Conservation (phyloP, 169 alveolate genomes). For the Plasmodium ovale region DNA sequence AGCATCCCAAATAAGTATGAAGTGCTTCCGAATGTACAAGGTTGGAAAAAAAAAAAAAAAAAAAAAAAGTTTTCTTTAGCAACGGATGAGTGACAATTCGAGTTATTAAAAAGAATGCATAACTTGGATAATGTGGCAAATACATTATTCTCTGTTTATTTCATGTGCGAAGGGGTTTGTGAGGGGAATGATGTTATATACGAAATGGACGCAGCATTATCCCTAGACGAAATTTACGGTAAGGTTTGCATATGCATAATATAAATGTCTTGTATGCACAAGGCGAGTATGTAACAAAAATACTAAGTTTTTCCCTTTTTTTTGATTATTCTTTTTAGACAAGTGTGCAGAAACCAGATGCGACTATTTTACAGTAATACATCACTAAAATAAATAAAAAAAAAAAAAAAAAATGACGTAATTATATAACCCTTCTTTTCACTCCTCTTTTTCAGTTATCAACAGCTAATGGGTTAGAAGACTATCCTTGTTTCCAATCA, state of each 20-base stretch:
- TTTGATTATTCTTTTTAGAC: slow-evolving; percentile 30
- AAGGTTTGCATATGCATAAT: neutral
- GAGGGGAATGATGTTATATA: slow-evolving; percentile 50
- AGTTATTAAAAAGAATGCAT: neutral
- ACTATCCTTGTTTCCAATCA: neutral
- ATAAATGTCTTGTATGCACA: neutral
- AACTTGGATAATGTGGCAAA: neutral
- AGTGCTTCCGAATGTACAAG: slow-evolving; percentile 73
- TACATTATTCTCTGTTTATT: slow-evolving; percentile 9
- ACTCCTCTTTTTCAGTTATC: slow-evolving; percentile 40
- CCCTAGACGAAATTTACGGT: slow-evolving; percentile 66
- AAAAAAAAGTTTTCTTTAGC: neutral
- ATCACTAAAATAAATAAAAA: no score
- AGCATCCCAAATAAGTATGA: slow-evolving; percentile 51
- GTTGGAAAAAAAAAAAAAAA: slow-evolving; percentile 26
- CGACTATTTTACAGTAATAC: slow-evolving; percentile 72
- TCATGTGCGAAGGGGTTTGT: slow-evolving; percentile 62
- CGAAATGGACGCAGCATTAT: slow-evolving; percentile 56
- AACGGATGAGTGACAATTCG: neutral
- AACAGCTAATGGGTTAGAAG: slow-evolving; percentile 75
- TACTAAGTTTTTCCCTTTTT: slow-evolving; percentile 7
- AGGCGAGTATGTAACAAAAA: neutral
- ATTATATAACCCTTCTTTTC: neutral
- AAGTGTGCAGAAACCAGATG: slow-evolving; percentile 56
- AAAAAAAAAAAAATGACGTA: no score